Evolutionary conservation across 116 monocot species (phyloP), one percentile per base, ranked within the genome.

Genomic region (Thalassia testudinum): DNA sequence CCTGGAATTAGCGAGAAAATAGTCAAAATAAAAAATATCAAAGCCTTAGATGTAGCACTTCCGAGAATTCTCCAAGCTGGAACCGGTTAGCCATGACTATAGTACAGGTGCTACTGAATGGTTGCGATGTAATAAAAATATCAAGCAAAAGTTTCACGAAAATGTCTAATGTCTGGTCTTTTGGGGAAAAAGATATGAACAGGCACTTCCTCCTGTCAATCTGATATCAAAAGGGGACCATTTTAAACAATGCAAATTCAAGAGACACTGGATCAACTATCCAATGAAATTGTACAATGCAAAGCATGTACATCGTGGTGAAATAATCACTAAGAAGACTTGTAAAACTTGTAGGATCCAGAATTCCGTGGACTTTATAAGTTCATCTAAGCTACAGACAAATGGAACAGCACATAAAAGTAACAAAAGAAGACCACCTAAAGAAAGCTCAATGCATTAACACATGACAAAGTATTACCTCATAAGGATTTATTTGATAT

Each of bases 401-500:
- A 16, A 8, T 2, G 15, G 5, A 19, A 8, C 13, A 44, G 2
- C 18, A 14, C 44, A 17, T 44, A 16, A 44, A 44, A 14, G 2
- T 17, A 17, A 8, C 18, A 44, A 17, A 44, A 44, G 44, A 7
- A 44, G 13, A 44, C 13, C 2, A 17, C 18, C 1, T 13, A 17
- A 44, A 2, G 44, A 44, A 44, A 44, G 15, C 44, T 8, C 44
- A 44, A 13, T 44, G 15, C 44, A 44, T 44, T 13, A 44, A 2
- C 1, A 14, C 13, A 44, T 5, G 15, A 44, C 4, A 17, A 44
- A 8, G 44, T 2, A 44, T 13, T 17, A 44, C 18, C 13, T 19
- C 18, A 13, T 44, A 8, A 8, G 18, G 44, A 62, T 79, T 74
- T 67, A 87, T 67, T 61, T 88, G 79, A 60, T 75, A 88, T 69